Conservation (phyloP, 2,329 filamentous ascomycete species). For the Mariannaea elegans region DNA sequence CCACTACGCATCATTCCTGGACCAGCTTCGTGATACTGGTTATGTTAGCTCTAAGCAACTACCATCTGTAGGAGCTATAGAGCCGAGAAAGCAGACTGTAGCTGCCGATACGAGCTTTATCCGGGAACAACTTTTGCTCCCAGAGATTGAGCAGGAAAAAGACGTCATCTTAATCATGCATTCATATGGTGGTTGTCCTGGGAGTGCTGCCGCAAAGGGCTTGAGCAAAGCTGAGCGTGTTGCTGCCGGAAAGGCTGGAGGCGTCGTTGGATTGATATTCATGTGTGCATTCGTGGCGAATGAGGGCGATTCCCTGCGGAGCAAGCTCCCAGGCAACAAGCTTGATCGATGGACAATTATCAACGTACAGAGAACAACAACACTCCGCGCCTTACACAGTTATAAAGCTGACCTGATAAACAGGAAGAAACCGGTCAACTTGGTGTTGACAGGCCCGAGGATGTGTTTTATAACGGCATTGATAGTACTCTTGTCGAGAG, state of each 20-base stretch:
- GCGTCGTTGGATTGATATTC: conserved; percentile 23
- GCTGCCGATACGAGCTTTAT: conserved; percentile 15
- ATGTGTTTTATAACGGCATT: conserved; percentile 17
- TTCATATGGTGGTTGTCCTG: conserved; percentile 34
- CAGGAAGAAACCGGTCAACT: conserved; percentile 7
- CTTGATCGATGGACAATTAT: conserved; percentile 1
- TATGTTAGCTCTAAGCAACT: conserved; percentile 20
- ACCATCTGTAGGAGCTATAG: conserved; percentile 10
- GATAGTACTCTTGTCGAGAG: not conserved
- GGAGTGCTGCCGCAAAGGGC: conserved; percentile 24
- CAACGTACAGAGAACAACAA: not conserved
- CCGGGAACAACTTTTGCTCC: conserved; percentile 4
- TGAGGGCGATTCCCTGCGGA: conserved; percentile 10
- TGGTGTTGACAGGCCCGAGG: conserved; percentile 56
- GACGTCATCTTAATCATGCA: conserved; percentile 35
- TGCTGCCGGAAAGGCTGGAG: conserved; percentile 10
- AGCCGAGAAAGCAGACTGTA: not conserved
- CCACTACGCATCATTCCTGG: conserved; percentile 11
- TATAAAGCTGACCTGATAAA: not conserved
- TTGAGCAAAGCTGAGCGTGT: conserved; percentile 26
- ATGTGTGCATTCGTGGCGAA: conserved; percentile 20
- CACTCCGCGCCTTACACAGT: not conserved
- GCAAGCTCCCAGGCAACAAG: conserved; percentile 8
- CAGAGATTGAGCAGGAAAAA: conserved; percentile 27
- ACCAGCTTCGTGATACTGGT: conserved; percentile 8